Percentiles rank a stretch among this genome's conserved stretches.
These are phyloP conservation scores for Gastrodia elata DNA, from an alignment of 106 monocot species.

Conservation along the genomic window DNA sequence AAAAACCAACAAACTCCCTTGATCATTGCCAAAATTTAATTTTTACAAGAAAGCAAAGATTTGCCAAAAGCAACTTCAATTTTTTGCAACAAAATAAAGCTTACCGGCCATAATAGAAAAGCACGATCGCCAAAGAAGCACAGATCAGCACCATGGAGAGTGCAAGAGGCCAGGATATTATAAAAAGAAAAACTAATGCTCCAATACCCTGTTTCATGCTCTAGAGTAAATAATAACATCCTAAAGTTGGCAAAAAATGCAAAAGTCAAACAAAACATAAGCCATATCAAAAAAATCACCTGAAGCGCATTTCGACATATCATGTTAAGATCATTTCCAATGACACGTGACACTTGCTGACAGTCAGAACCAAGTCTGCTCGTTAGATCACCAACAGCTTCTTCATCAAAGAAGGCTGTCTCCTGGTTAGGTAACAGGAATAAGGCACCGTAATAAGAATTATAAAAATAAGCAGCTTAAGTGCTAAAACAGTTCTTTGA, in stretches of 20 bases:
- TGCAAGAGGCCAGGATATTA: slow-evolving; percentile 87
- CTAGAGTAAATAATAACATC: slow-evolving; percentile 6
- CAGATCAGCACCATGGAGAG: slow-evolving; percentile 64
- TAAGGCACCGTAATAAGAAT: not conserved
- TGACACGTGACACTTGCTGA: slow-evolving; percentile 96
- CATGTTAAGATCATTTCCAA: slow-evolving; percentile 89
- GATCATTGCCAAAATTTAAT: not conserved
- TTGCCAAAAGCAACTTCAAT: not conserved
- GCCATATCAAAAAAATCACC: slow-evolving; percentile 26
- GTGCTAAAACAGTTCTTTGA: not conserved
- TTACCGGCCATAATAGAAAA: slow-evolving; percentile 73
- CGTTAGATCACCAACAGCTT: slow-evolving; percentile 93
- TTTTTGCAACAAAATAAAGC: not conserved
- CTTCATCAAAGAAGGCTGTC: slow-evolving; percentile 77
- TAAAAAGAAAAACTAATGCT: slow-evolving; percentile 64
- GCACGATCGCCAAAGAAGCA: slow-evolving; percentile 39
- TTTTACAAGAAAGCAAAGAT: not conserved
- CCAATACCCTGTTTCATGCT: slow-evolving; percentile 55
- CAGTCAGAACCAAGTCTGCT: slow-evolving; percentile 96
- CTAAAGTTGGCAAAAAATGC: not conserved
- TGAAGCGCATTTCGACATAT: slow-evolving; percentile 84
- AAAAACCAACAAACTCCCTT: not conserved
- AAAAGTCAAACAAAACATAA: not conserved
- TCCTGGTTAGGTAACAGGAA: slow-evolving; percentile 41
- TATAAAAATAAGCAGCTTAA: not conserved